Evolutionary conservation across 2,329 filamentous ascomycete species (phyloP).

Genomic region (Alternaria metachromatica): DNA sequence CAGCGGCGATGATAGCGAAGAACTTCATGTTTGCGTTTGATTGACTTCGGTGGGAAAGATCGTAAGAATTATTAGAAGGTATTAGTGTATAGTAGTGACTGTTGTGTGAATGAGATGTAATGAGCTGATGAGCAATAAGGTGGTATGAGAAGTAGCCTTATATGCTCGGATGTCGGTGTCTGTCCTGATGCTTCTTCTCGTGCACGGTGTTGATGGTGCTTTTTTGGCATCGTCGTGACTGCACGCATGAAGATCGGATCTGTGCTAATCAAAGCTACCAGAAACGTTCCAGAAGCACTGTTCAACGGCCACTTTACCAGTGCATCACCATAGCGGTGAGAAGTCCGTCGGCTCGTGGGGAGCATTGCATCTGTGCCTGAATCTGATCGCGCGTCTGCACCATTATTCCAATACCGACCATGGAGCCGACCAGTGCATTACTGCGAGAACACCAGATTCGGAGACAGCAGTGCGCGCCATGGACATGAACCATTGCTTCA

Average conservation of each 20-base stretch:
- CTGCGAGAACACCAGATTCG: not conserved
- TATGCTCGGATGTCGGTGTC: not conserved
- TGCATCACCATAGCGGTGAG: not conserved
- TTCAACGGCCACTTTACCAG: not conserved
- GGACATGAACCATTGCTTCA: not conserved
- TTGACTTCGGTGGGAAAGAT: not conserved
- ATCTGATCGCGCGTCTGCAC: not conserved
- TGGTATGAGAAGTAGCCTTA: not conserved
- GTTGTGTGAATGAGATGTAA: not conserved
- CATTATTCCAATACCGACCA: not conserved
- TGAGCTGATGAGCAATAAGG: not conserved
- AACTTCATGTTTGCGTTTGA: constrained; percentile 1
- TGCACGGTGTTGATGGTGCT: not conserved
- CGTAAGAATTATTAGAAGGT: constrained; percentile 1
- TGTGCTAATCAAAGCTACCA: not conserved
- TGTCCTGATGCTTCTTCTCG: not conserved
- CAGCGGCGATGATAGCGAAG: not conserved
- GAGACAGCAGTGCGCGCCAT: not conserved
- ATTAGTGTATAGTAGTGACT: not conserved
- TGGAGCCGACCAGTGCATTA: not conserved
- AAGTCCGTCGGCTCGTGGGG: not conserved
- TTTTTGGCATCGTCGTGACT: not conserved
- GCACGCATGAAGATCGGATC: not conserved
- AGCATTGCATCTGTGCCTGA: not conserved
- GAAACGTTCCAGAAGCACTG: not conserved